Evolutionary conservation across 805 yeast genomes (phyloP), one percentile per base, ranked within the genome.

Genomic region (Candida nanaspora): DNA sequence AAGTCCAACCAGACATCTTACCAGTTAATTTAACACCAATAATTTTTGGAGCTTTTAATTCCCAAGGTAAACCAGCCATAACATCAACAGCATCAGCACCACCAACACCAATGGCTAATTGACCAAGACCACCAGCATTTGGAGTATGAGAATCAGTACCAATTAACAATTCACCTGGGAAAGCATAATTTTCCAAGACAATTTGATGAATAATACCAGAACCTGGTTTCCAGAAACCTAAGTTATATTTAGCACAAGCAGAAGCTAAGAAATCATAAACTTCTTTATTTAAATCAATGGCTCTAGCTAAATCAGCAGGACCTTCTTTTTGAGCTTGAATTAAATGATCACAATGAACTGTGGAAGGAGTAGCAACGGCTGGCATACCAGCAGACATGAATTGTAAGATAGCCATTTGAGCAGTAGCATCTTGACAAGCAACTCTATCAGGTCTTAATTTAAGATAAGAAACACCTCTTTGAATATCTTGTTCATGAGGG

Each of bases 51-150:
- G 98, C 98, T 72, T 89, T 89, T 64, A 93, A 77, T 70, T 93
- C 98, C 98, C 98, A 93, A 43, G 98, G 97, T 25, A 93, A 82
- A 50, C 93, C 96, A 34, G 98, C 88, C 59, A 93, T 70, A 39
- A 93, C 98, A 65, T 93, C 98, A 41, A 93, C 98, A 32, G 98
- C 98, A 68, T 93, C 98, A 41, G 98, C 98, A 72, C 98, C 98
- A 68, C 98, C 98, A 32, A 93, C 98, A 69, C 98, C 98, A 61
- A 93, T 93, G 55, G 98, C 98, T 51, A 91, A 82, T 51, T 95
- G 96, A 62, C 98, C 98, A 47, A 93, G 70, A 51, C 98, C 98
- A 70, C 98, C 98, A 25, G 98, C 98, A 57, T 93, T 93, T 37
- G 98, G 98, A 37, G 98, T 93, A 65, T 93, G 98, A 2, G 98